These are phyloP conservation scores for Phlebiopsis flavidoalba DNA, from an alignment of 768 basidiomycete genomes.

Conservation along the genomic window DNA sequence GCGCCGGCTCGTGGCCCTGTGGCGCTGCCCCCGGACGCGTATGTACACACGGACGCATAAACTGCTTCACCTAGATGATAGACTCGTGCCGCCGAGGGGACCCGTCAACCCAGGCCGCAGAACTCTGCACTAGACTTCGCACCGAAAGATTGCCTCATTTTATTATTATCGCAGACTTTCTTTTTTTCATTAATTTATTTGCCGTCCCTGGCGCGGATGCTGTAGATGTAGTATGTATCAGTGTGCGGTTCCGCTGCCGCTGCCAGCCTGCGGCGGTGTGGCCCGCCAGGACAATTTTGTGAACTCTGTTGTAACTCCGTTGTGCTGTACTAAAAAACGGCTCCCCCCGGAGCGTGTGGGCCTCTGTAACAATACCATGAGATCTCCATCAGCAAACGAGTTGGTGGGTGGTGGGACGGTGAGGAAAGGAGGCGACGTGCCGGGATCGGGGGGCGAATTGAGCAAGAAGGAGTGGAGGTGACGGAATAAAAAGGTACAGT, in stretches of 20 bases:
- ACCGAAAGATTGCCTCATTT: not conserved
- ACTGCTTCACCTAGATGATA: constrained; percentile 18
- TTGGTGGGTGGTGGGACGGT: too few relatives aligned
- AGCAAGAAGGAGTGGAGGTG: too few relatives aligned
- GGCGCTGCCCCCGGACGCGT: constrained; percentile 26
- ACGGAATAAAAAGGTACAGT: too few relatives aligned
- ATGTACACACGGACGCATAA: too few relatives aligned
- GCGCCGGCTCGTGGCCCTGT: constrained; percentile 53
- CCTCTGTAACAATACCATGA: not conserved
- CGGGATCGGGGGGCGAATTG: too few relatives aligned
- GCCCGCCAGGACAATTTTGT: too few relatives aligned
- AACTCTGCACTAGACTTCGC: not conserved
- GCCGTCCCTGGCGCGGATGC: not conserved
- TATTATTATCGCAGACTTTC: not conserved
- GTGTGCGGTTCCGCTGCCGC: too few relatives aligned
- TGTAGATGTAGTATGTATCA: too few relatives aligned
- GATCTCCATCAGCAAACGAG: not conserved
- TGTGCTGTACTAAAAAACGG: too few relatives aligned
- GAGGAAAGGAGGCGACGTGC: too few relatives aligned
- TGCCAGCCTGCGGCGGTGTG: too few relatives aligned
- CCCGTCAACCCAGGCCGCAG: not conserved
- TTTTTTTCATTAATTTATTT: not conserved
- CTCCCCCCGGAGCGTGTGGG: not conserved
- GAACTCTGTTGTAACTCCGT: not conserved
- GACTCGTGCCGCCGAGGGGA: too few relatives aligned